These are phyloP conservation scores for Toxoplasma gondii DNA, from an alignment of 169 alveolate species.

Conservation along the genomic window DNA sequence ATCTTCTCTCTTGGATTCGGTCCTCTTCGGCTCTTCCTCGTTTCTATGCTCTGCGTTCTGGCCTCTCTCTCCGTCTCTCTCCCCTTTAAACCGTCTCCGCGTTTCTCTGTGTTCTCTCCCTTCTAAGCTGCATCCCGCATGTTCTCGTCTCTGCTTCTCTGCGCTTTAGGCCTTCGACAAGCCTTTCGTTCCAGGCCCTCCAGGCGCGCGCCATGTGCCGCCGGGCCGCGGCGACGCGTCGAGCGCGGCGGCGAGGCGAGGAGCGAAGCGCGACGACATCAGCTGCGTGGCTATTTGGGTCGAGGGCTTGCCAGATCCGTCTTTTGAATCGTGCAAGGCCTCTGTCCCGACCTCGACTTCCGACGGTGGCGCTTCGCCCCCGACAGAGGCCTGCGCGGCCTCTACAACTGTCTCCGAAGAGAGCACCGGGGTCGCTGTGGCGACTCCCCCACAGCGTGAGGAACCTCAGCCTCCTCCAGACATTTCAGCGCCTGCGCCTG, in stretches of 20 bases:
- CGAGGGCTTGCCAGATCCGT: slow-evolving; percentile 35
- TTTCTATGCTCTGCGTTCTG: too few species aligned
- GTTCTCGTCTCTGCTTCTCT: too few species aligned
- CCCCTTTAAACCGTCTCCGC: background rate
- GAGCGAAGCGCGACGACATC: slow-evolving; percentile 76
- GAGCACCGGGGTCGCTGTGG: background rate
- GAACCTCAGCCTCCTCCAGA: too few species aligned
- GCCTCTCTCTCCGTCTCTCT: too few species aligned
- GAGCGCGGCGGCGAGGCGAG: slow-evolving; percentile 42
- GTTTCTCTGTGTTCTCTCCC: background rate
- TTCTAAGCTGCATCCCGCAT: background rate
- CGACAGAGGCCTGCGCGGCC: background rate
- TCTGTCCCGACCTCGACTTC: background rate
- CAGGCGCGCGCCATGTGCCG: slow-evolving; percentile 27
- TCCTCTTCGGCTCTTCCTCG: too few species aligned
- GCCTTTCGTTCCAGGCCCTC: slow-evolving; percentile 41
- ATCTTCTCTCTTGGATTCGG: too few species aligned
- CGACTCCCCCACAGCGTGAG: too few species aligned
- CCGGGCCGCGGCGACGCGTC: slow-evolving; percentile 3
- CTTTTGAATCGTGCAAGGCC: background rate
- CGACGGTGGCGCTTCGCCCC: background rate
- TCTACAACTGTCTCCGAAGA: background rate
- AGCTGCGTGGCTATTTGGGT: slow-evolving; percentile 80
- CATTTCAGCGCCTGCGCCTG: too few species aligned
- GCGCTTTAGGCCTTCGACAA: slow-evolving; percentile 15